Evolutionary conservation across 2,329 filamentous ascomycete species (phyloP).

Genomic region (Botryotinia globosa): DNA sequence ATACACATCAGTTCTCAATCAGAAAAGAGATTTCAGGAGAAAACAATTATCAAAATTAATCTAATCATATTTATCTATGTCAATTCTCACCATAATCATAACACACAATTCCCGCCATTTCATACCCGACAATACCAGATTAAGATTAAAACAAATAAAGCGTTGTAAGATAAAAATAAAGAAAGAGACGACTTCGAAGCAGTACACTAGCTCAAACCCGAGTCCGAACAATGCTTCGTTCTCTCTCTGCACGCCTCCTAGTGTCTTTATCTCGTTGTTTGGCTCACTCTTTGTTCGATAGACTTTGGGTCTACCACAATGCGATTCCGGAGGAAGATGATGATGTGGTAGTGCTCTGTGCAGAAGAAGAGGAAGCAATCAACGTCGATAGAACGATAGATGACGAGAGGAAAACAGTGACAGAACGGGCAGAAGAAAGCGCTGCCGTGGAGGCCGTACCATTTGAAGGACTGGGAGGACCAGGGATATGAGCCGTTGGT

Average conservation of each 20-base stretch:
- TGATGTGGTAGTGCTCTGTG: background rate
- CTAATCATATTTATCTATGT: slow-evolving; percentile 8
- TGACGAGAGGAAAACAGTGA: background rate
- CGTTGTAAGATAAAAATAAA: background rate
- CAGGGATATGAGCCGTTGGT: background rate
- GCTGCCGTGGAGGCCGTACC: background rate
- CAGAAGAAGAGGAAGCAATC: background rate
- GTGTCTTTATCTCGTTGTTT: background rate
- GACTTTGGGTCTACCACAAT: background rate
- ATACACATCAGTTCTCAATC: background rate
- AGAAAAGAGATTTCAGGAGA: background rate
- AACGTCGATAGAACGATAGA: background rate
- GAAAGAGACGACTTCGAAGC: background rate
- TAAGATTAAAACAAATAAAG: background rate
- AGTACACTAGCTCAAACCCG: background rate
- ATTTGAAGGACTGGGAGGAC: background rate
- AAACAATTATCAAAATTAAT: background rate
- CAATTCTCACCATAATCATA: background rate
- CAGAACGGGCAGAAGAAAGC: background rate
- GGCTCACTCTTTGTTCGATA: background rate
- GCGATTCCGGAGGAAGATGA: background rate
- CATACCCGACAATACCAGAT: background rate
- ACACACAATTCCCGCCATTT: background rate
- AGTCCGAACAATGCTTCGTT: background rate
- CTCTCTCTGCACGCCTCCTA: too few species aligned